Evolutionary conservation across 768 basidiomycete species (phyloP).

Genomic region (Hygrophoropsis aurantiaca): DNA sequence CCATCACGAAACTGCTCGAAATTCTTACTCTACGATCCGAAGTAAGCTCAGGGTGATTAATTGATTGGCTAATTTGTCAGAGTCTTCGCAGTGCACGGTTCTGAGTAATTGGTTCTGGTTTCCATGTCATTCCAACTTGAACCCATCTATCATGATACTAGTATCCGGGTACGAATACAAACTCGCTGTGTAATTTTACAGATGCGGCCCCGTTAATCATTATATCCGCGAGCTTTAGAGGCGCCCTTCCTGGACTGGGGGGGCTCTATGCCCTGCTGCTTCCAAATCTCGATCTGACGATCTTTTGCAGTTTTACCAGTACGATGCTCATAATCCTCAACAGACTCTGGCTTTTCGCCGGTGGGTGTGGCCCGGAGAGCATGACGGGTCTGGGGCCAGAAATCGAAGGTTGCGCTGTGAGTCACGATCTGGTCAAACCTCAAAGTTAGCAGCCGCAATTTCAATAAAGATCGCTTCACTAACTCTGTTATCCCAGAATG

Average conservation of each 20-base stretch:
- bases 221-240: slow-evolving; percentile 53
- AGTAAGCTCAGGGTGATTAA: no score
- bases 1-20: no score
- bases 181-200: no score
- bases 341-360: slow-evolving; percentile 75
- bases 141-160: no score
- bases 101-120: no score
- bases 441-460: slow-evolving; percentile 2
- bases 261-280: slow-evolving; percentile 55
- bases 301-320: slow-evolving; percentile 73
- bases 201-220: no score
- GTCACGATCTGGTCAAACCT: slow-evolving; percentile 55
- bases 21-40: no score
- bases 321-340: slow-evolving; percentile 62
- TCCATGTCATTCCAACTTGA: no score
- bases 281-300: slow-evolving; percentile 71
- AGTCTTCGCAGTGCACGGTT: no score
- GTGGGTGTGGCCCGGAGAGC: slow-evolving; percentile 81
- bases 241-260: slow-evolving; percentile 28
- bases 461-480: slow-evolving; percentile 11
- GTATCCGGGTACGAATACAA: no score
- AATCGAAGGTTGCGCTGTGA: slow-evolving; percentile 82
- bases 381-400: slow-evolving; percentile 76
- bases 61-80: no score
- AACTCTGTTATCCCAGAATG: slow-evolving; percentile 88